Evolutionary conservation across 257 asterid genomes (phyloP).

Genomic region (Cinchona pubescens): DNA sequence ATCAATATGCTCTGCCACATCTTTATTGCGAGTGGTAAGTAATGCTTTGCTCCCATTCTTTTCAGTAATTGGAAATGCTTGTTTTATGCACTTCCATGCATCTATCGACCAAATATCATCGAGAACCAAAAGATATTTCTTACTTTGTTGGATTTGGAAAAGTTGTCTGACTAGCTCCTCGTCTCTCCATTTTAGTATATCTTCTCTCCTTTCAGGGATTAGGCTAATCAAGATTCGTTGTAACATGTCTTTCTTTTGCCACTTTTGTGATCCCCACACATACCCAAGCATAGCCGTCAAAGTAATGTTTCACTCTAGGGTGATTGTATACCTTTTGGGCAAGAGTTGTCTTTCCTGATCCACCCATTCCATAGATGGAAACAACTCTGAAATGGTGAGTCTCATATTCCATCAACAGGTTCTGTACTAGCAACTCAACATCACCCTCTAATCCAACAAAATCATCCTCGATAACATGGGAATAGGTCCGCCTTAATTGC

Average conservation of each 20-base stretch:
- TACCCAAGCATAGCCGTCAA: conserved; percentile 37
- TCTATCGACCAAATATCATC: conserved; percentile 29
- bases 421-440: neutral
- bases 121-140: conserved; percentile 34
- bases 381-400: neutral
- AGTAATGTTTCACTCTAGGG: conserved; percentile 27
- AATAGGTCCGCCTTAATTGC: neutral
- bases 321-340: conserved; percentile 34
- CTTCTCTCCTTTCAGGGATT: conserved; percentile 25
- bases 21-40: conserved; percentile 18
- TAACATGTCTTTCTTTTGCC: conserved; percentile 23
- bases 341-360: conserved; percentile 35
- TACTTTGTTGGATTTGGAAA: conserved; percentile 30
- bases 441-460: neutral
- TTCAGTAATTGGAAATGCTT: conserved; percentile 4
- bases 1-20: conserved; percentile 1
- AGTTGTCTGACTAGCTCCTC: conserved; percentile 38
- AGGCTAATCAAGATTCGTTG: conserved; percentile 25
- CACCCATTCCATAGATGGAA: neutral
- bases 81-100: conserved; percentile 13
- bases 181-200: conserved; percentile 31
- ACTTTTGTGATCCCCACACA: conserved; percentile 35
- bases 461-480: neutral
- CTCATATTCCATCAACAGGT: neutral
- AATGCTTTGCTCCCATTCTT: conserved; percentile 2